Base-by-base conservation (phyloP, 2,329 filamentous ascomycete species). In the Alternaria sp. region DNA sequence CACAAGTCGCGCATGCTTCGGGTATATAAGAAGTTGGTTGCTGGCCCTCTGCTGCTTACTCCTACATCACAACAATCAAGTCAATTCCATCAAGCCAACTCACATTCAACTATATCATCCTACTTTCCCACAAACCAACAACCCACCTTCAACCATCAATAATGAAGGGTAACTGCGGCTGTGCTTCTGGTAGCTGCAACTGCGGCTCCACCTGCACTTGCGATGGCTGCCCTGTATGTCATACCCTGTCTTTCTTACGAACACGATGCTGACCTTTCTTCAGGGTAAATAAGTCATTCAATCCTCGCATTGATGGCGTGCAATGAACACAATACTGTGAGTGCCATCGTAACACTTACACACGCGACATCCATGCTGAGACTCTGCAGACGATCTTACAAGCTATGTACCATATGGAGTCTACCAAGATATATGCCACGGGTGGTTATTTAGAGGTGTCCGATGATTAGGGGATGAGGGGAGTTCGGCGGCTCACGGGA, bases 141-240 rank as follows among this genome's bases (percentile, higher is more conserved):
- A 28, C 17, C 46, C 32, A 50, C 36, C 25, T 47, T 40, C 45
- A 51, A 43, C 26, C 51, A 61, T 57, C 61, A 60, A 40, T 17
- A 68, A 68, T 62, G 56, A 70, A 67, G 61, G 69, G 69, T 46
- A 71, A 73, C 70, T 74, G 71, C 61, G 71, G 70, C 58, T 75
- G 73, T 63, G 62, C 67, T 54, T 61, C 69, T 17, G 67, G 66
- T 17, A 53, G 62, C 52, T 75, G 73, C 70, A 70, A 65, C 65
- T 75, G 73, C 67, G 73, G 71, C 36, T 25, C 63, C 9, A 58
- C 26, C 51, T 75, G 73, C 70, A 61, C 52, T 40, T 75, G 73
- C 65, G 71, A 72, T 56, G 67, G 60, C 63, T 75, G 71, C 70
- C 71, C 71, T 36, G 73, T 74, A 73, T 8, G 72, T 62, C 10